These are phyloP conservation scores for Chalciporus pseudorubinellus DNA, from an alignment of 768 basidiomycete genomes.

Conservation along the genomic window DNA sequence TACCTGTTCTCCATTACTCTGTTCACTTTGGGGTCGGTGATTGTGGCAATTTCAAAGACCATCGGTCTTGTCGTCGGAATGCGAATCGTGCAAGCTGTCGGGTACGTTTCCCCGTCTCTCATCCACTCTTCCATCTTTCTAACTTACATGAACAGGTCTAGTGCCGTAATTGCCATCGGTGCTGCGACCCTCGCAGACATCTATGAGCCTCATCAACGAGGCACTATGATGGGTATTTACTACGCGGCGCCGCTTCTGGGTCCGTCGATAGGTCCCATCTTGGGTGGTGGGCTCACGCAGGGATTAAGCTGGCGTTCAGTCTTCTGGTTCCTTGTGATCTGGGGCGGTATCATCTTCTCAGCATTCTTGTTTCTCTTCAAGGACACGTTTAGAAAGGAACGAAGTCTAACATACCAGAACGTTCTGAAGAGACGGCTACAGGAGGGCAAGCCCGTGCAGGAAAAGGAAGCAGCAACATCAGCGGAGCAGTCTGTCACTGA, in stretches of 20 bases:
- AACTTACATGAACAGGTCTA: slow-evolving; percentile 40
- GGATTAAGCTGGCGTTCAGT: slow-evolving; percentile 76
- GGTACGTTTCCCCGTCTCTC: slow-evolving; percentile 36
- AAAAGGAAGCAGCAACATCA: slow-evolving; percentile 7
- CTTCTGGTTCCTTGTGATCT: slow-evolving; percentile 80
- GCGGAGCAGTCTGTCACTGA: slow-evolving; percentile 10
- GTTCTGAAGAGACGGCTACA: slow-evolving; percentile 47
- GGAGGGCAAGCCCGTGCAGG: slow-evolving; percentile 14
- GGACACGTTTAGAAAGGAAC: slow-evolving; percentile 82
- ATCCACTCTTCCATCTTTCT: background rate
- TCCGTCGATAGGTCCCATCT: slow-evolving; percentile 61
- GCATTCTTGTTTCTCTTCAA: slow-evolving; percentile 70
- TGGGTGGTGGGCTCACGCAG: slow-evolving; percentile 69
- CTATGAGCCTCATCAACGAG: slow-evolving; percentile 71
- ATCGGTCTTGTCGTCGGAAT: slow-evolving; percentile 65
- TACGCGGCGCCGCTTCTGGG: slow-evolving; percentile 80
- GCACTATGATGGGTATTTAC: slow-evolving; percentile 78
- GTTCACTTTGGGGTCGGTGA: slow-evolving; percentile 54
- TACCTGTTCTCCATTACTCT: slow-evolving; percentile 53
- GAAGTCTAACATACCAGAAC: slow-evolving; percentile 76
- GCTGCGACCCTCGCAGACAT: slow-evolving; percentile 74
- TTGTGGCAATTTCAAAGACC: slow-evolving; percentile 54
- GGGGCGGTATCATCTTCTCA: slow-evolving; percentile 52
- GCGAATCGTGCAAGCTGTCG: slow-evolving; percentile 62
- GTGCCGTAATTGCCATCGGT: slow-evolving; percentile 71